These are phyloP conservation scores for Smallanthus sonchifolius DNA, from an alignment of 129 eudicot species.

Conservation along the genomic window DNA sequence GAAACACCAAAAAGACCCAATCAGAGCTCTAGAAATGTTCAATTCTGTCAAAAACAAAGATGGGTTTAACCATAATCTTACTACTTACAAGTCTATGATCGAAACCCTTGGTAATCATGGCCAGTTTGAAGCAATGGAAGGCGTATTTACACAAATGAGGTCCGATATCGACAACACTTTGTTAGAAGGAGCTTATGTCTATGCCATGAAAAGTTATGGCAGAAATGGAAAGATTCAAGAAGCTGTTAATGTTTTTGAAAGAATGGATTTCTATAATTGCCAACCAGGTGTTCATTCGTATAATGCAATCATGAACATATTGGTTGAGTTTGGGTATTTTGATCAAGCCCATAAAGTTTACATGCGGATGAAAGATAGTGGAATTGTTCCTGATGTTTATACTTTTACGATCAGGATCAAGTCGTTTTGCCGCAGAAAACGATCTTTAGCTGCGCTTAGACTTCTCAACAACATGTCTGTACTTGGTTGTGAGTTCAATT, in stretches of 20 bases:
- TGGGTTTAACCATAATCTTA: slow-evolving; percentile 66
- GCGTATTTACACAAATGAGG: slow-evolving; percentile 66
- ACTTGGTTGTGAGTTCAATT: slow-evolving; percentile 65
- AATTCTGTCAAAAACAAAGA: slow-evolving; percentile 64
- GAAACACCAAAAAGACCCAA: slow-evolving; percentile 76
- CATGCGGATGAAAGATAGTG: slow-evolving; percentile 78
- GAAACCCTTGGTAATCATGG: slow-evolving; percentile 76
- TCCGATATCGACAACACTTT: slow-evolving; percentile 46
- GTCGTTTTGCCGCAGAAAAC: slow-evolving; percentile 66
- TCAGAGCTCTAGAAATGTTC: slow-evolving; percentile 79
- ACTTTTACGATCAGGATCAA: slow-evolving; percentile 85
- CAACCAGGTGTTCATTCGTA: slow-evolving; percentile 69
- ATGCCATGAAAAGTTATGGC: slow-evolving; percentile 76
- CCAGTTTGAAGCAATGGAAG: slow-evolving; percentile 80
- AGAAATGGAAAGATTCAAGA: slow-evolving; percentile 76
- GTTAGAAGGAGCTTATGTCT: slow-evolving; percentile 60
- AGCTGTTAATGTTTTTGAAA: slow-evolving; percentile 81
- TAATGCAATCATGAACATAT: slow-evolving; percentile 76
- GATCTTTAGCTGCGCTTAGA: slow-evolving; percentile 81
- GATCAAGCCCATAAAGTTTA: slow-evolving; percentile 87
- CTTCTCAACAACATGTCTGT: slow-evolving; percentile 68
- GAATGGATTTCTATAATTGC: slow-evolving; percentile 86
- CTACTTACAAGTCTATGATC: slow-evolving; percentile 68
- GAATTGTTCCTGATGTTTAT: slow-evolving; percentile 72
- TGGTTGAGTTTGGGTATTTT: slow-evolving; percentile 68